A percentile compares a stretch with the other conserved stretches of the same genome.
These are phyloP conservation scores for Massarina eburnea DNA, from an alignment of 2,329 filamentous ascomycete genomes.

Conservation along the genomic window DNA sequence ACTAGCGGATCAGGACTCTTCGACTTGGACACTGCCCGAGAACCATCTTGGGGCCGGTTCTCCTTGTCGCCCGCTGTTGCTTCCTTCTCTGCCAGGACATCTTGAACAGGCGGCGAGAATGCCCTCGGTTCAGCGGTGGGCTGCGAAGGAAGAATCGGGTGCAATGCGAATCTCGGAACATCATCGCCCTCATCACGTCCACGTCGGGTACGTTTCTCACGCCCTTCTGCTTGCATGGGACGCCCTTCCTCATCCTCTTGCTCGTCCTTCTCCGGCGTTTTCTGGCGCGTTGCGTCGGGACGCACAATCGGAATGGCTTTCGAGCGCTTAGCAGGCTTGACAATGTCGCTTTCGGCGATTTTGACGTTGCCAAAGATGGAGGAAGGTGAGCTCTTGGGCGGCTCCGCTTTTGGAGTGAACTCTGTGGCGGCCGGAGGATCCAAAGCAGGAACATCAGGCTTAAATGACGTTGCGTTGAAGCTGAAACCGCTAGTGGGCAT, in stretches of 20 bases:
- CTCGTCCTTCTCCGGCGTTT: constrained; percentile 49
- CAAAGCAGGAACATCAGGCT: constrained; percentile 76
- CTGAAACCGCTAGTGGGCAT: constrained; percentile 59
- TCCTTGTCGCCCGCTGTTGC: constrained; percentile 38
- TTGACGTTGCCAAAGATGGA: constrained; percentile 47
- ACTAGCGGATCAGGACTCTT: constrained; percentile 30
- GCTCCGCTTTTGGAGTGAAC: constrained; percentile 23
- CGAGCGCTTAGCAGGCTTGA: constrained; percentile 69
- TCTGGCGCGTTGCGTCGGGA: constrained; percentile 51
- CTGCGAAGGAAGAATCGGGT: constrained; percentile 42
- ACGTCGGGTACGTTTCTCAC: constrained; percentile 74
- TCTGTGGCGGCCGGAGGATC: constrained; percentile 42
- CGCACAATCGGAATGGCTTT: constrained; percentile 82
- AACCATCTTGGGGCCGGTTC: constrained; percentile 36
- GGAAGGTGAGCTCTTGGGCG: constrained; percentile 32
- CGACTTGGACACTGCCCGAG: constrained; percentile 25
- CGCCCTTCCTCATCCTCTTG: constrained; percentile 63
- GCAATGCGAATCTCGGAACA: constrained; percentile 70
- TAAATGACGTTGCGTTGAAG: constrained; percentile 65
- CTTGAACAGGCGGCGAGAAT: constrained; percentile 23
- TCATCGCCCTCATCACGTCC: constrained; percentile 68
- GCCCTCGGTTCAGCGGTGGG: constrained; percentile 32
- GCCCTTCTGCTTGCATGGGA: constrained; percentile 63
- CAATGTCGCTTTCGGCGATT: constrained; percentile 61
- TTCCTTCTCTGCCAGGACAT: constrained; percentile 23